Conservation (phyloP, 2,329 filamentous ascomycete species). For the Coccinonectria pachysandricola region DNA sequence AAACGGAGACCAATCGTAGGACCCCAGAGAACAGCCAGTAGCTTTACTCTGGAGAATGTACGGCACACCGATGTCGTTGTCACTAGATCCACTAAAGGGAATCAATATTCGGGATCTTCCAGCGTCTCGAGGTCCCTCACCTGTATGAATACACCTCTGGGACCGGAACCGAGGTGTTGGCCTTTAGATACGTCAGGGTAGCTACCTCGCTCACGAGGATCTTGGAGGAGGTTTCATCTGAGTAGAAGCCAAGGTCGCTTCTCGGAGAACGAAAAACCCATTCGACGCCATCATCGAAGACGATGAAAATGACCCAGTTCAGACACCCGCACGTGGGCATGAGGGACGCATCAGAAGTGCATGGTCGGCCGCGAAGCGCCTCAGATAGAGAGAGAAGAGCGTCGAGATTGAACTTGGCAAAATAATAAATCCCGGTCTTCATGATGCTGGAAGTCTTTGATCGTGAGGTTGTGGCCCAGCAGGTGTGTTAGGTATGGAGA, state of each 20-base stretch:
- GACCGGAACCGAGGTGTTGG: slow-evolving; percentile 20
- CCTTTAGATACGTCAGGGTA: slow-evolving; percentile 20
- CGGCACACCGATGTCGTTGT: slow-evolving; percentile 21
- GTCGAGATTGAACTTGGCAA: slow-evolving; percentile 1
- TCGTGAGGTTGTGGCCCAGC: too few species aligned
- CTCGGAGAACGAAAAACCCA: slow-evolving; percentile 3
- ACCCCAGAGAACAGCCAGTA: slow-evolving; percentile 14
- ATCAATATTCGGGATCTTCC: too few species aligned
- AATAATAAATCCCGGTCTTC: background rate
- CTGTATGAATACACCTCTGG: slow-evolving; percentile 19
- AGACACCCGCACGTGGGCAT: slow-evolving; percentile 1
- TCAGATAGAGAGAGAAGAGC: slow-evolving; percentile 1
- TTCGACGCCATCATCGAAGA: slow-evolving; percentile 2
- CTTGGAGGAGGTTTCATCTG: too few species aligned
- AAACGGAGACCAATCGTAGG: slow-evolving; percentile 12
- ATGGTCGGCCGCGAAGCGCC: slow-evolving; percentile 1
- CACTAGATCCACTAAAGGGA: slow-evolving; percentile 2
- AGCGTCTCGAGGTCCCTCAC: slow-evolving; percentile 3
- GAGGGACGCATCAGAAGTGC: background rate
- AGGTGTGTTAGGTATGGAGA: too few species aligned
- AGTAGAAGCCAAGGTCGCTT: too few species aligned
- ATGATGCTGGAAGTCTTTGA: too few species aligned
- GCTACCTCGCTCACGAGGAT: slow-evolving; percentile 23
- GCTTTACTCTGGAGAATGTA: slow-evolving; percentile 25
- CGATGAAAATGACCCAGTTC: slow-evolving; percentile 2